phyloP scores from a whole-genome alignment of 2,329 filamentous ascomycete genomes.

The Stemphylium beticola region DNA sequence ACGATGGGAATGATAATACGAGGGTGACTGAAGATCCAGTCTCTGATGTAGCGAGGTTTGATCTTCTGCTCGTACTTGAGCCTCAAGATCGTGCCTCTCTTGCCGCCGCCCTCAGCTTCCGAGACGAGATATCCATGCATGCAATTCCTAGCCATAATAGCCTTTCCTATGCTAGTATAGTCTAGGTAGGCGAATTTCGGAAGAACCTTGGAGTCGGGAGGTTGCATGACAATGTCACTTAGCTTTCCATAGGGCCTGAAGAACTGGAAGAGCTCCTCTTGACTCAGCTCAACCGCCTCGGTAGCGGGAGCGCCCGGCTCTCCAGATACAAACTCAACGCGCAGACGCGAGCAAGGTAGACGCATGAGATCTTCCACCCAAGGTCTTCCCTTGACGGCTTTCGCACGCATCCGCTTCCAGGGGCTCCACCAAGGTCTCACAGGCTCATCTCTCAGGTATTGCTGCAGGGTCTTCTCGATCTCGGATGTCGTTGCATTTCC shows the following conservation, averaged over 20 bases:
- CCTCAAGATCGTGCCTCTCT: slow-evolving; percentile 75
- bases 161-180: slow-evolving; percentile 74
- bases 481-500: slow-evolving; percentile 56
- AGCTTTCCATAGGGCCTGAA: slow-evolving; percentile 93
- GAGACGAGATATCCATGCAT: slow-evolving; percentile 81
- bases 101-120: slow-evolving; percentile 73
- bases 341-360: slow-evolving; percentile 76
- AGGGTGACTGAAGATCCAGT: slow-evolving; percentile 86
- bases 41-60: slow-evolving; percentile 79
- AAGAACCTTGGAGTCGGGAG: slow-evolving; percentile 82
- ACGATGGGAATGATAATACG: slow-evolving; percentile 84
- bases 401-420: slow-evolving; percentile 73
- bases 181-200: slow-evolving; percentile 82
- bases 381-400: slow-evolving; percentile 79
- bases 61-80: slow-evolving; percentile 82
- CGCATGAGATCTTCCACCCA: slow-evolving; percentile 94
- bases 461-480: slow-evolving; percentile 66
- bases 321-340: slow-evolving; percentile 82
- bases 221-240: slow-evolving; percentile 80
- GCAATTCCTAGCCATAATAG: slow-evolving; percentile 90
- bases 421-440: slow-evolving; percentile 92
- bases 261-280: slow-evolving; percentile 84
- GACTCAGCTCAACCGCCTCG: slow-evolving; percentile 77
- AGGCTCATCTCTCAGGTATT: slow-evolving; percentile 70
- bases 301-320: slow-evolving; percentile 73